Conservation (phyloP, 2,329 filamentous ascomycete species). For the Paracoccidioides lutzii region DNA sequence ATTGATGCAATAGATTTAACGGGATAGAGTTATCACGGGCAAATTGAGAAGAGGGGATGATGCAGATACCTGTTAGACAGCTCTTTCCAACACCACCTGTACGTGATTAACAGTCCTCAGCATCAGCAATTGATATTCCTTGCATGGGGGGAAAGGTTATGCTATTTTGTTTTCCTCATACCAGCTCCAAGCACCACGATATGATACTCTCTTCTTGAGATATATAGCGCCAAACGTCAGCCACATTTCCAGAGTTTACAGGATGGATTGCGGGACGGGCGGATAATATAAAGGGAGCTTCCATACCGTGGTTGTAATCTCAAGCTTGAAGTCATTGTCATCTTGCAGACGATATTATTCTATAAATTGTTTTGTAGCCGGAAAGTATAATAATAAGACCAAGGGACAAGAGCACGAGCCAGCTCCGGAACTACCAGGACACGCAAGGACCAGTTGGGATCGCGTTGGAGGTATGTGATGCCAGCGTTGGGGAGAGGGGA, state of each 20-base stretch:
- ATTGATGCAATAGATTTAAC: background rate
- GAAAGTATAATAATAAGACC: background rate
- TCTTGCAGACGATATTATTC: background rate
- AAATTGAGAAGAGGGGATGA: slow-evolving; percentile 4
- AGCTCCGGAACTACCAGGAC: background rate
- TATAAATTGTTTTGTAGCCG: background rate
- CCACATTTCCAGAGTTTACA: slow-evolving; percentile 1
- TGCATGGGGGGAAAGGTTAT: slow-evolving; percentile 1
- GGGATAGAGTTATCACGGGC: background rate
- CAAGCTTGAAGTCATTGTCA: background rate
- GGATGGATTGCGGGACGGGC: background rate
- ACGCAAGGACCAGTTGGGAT: background rate
- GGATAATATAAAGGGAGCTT: background rate
- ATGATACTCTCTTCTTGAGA: slow-evolving; percentile 58
- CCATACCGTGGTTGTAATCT: slow-evolving; percentile 4
- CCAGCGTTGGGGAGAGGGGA: background rate
- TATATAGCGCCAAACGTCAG: background rate
- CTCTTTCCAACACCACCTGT: slow-evolving; percentile 82
- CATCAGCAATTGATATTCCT: slow-evolving; percentile 1
- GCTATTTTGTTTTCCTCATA: slow-evolving; percentile 27
- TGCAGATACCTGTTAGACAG: slow-evolving; percentile 64
- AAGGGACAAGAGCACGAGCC: background rate
- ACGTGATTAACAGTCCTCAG: slow-evolving; percentile 1
- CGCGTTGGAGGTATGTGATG: background rate
- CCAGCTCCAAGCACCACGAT: slow-evolving; percentile 72